These are phyloP conservation scores for Mortierella sp. DNA, from an alignment of 371 early-diverging fungal species.

Conservation along the genomic window DNA sequence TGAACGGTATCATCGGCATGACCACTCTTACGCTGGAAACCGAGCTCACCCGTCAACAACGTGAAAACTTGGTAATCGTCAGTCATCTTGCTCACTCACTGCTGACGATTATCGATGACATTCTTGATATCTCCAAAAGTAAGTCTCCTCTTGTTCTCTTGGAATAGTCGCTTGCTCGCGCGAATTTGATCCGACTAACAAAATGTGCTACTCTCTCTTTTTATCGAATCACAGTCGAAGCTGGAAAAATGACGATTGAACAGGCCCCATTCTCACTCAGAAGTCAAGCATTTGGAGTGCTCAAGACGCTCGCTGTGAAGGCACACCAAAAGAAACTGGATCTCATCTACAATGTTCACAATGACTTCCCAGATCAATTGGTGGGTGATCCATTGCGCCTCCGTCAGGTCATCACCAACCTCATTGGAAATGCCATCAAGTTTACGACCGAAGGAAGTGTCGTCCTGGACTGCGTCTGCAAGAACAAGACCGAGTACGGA, in stretches of 20 bases:
- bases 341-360: constrained; percentile 70
- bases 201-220: no score
- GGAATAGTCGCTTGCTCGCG: no score
- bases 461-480: constrained; percentile 58
- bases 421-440: constrained; percentile 89
- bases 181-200: no score
- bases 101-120: constrained; percentile 80
- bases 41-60: constrained; percentile 76
- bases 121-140: constrained; percentile 85
- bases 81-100: constrained; percentile 73
- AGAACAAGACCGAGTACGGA: constrained; percentile 51
- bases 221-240: constrained; percentile 69
- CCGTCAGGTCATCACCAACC: constrained; percentile 84
- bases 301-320: constrained; percentile 75
- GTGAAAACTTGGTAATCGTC: constrained; percentile 79
- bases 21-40: constrained; percentile 72
- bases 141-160: no score
- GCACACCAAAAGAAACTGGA: constrained; percentile 75
- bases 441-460: constrained; percentile 81
- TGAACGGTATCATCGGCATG: constrained; percentile 86
- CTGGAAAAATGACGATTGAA: constrained; percentile 79
- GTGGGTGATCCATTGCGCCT: constrained; percentile 83
- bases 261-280: constrained; percentile 73
- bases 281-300: constrained; percentile 67
- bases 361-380: constrained; percentile 72